These are phyloP conservation scores for Diaporthe eres DNA, from an alignment of 2,329 filamentous ascomycete genomes.

Conservation along the genomic window DNA sequence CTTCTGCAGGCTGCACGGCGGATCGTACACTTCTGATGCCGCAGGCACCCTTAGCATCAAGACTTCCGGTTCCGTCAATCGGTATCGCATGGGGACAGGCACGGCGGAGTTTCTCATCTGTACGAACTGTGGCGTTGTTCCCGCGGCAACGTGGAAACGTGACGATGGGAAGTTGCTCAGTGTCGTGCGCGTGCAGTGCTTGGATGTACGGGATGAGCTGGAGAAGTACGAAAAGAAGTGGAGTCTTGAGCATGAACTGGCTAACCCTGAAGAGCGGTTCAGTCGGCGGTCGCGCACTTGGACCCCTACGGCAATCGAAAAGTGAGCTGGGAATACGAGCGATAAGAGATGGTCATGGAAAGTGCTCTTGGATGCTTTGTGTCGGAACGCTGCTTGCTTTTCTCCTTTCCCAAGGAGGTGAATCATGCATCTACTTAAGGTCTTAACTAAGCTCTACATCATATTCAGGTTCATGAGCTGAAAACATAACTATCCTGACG, in stretches of 20 bases:
- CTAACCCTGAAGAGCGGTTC: slow-evolving; percentile 4
- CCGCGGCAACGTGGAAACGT: slow-evolving; percentile 3
- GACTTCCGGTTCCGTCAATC: background rate
- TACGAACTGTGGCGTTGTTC: slow-evolving; percentile 7
- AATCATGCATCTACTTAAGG: background rate
- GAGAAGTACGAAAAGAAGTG: slow-evolving; percentile 13
- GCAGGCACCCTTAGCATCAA: background rate
- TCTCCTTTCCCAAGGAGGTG: background rate
- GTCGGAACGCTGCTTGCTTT: background rate
- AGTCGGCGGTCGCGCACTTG: background rate
- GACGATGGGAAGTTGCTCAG: slow-evolving; percentile 15
- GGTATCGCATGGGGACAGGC: slow-evolving; percentile 12
- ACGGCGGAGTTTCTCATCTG: slow-evolving; percentile 6
- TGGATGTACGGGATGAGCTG: slow-evolving; percentile 11
- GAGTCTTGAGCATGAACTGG: slow-evolving; percentile 17
- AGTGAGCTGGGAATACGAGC: background rate
- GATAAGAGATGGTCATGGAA: background rate
- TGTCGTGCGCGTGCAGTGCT: slow-evolving; percentile 17
- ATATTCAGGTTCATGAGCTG: background rate
- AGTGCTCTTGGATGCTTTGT: background rate
- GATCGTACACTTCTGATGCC: slow-evolving; percentile 9
- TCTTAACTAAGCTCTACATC: background rate
- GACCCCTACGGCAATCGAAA: slow-evolving; percentile 12
- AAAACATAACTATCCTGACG: no score
- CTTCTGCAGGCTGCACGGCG: slow-evolving; percentile 21